These are phyloP conservation scores for Raffaelea arxii DNA, from an alignment of 2,329 filamentous ascomycete species.

Conservation along the genomic window DNA sequence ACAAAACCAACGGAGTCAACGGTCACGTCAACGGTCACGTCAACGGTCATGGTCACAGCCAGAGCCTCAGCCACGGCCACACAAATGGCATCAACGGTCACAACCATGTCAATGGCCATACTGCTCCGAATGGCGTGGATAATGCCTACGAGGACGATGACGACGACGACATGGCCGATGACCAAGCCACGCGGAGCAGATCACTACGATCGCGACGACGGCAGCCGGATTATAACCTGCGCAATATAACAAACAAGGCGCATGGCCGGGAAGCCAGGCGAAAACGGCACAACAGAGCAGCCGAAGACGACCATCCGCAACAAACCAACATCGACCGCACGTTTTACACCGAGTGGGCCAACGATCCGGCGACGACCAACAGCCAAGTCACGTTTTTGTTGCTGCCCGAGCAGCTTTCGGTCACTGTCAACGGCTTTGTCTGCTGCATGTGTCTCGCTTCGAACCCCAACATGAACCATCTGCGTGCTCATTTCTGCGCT, in stretches of 20 bases:
- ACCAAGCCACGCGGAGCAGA: slow-evolving; percentile 41
- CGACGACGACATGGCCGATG: slow-evolving; percentile 25
- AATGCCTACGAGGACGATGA: slow-evolving; percentile 16
- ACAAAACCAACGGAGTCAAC: no score
- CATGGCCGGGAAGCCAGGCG: slow-evolving; percentile 34
- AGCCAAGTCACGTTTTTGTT: slow-evolving; percentile 36
- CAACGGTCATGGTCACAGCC: slow-evolving; percentile 10
- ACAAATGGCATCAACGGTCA: background rate
- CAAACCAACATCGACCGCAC: slow-evolving; percentile 15
- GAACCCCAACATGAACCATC: slow-evolving; percentile 35
- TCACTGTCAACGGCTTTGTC: slow-evolving; percentile 37
- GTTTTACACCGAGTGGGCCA: slow-evolving; percentile 4
- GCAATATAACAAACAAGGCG: slow-evolving; percentile 47
- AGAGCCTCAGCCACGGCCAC: slow-evolving; percentile 3
- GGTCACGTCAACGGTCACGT: slow-evolving; percentile 10
- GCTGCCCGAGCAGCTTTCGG: slow-evolving; percentile 32
- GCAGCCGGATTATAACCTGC: slow-evolving; percentile 49
- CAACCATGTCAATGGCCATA: background rate
- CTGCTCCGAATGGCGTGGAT: slow-evolving; percentile 12
- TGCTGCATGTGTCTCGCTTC: slow-evolving; percentile 41
- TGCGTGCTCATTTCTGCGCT: slow-evolving; percentile 38
- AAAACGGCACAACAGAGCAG: slow-evolving; percentile 13
- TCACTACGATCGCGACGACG: slow-evolving; percentile 37
- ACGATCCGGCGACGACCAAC: slow-evolving; percentile 18
- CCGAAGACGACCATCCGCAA: slow-evolving; percentile 20